These are phyloP conservation scores for Globisporangium middletonii DNA, from an alignment of 352 stramenopile species.

Conservation along the genomic window DNA sequence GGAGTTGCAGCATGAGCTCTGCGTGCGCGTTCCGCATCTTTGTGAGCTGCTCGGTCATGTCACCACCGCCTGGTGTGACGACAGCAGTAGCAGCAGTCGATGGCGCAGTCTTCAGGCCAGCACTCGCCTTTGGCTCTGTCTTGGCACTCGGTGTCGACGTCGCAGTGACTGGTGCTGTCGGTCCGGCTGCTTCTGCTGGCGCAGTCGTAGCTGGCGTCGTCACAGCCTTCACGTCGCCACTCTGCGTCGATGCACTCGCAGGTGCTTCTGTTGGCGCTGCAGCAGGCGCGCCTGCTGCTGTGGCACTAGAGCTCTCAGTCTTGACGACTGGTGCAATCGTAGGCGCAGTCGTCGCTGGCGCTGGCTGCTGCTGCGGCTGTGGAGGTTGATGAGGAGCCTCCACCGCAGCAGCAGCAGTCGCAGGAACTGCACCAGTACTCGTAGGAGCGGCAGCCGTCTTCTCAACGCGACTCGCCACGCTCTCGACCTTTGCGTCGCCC, in stretches of 20 bases:
- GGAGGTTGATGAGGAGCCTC: too few relatives aligned
- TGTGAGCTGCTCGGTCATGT: slow-evolving; percentile 57
- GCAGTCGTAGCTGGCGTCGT: neutral
- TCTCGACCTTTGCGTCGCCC: slow-evolving; percentile 4
- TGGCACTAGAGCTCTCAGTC: neutral
- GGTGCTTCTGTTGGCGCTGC: neutral
- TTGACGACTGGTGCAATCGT: too few relatives aligned
- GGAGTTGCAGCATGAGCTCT: slow-evolving; percentile 62
- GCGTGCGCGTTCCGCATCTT: slow-evolving; percentile 71
- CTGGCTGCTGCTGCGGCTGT: too few relatives aligned
- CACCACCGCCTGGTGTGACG: slow-evolving; percentile 39
- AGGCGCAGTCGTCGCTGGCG: too few relatives aligned
- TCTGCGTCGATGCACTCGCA: neutral
- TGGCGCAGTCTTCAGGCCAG: slow-evolving; percentile 15
- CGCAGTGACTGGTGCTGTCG: neutral
- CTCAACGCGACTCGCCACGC: slow-evolving; percentile 29
- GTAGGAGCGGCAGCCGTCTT: neutral
- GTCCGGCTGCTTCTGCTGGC: neutral
- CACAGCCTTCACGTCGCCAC: neutral
- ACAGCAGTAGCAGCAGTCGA: slow-evolving; percentile 52
- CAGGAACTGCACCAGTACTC: too few relatives aligned
- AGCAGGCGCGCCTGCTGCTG: neutral
- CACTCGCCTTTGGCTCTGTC: neutral
- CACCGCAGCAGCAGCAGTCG: neutral
- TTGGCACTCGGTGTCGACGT: neutral